Evolutionary conservation across 2,329 filamentous ascomycete genomes (phyloP).

Genomic region (Sporothrix schenckii): DNA sequence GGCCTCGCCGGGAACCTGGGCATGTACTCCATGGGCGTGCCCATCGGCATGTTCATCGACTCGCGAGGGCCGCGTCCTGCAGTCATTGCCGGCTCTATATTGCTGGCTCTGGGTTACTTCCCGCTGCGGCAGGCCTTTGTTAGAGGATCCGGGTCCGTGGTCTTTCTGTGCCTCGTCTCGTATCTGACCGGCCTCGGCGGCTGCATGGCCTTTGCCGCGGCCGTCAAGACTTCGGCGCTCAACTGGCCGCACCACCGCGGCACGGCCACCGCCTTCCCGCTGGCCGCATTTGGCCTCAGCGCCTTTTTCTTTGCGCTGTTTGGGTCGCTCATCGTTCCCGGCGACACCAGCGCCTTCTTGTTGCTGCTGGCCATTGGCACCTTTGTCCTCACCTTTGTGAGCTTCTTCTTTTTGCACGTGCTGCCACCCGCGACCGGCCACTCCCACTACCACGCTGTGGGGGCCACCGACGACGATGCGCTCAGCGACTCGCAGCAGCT

Average conservation of each 20-base stretch:
- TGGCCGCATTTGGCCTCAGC: conserved; percentile 91
- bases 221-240: conserved; percentile 82
- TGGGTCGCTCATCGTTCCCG: conserved; percentile 76
- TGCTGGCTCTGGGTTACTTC: conserved; percentile 80
- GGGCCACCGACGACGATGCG: conserved; percentile 42
- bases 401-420: conserved; percentile 84
- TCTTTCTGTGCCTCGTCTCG: conserved; percentile 75
- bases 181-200: conserved; percentile 86
- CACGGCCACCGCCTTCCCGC: conserved; percentile 89
- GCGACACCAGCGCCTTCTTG: conserved; percentile 79
- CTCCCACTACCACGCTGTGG: conserved; percentile 58
- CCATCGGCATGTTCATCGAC: conserved; percentile 86
- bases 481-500: conserved; percentile 47
- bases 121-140: conserved; percentile 80
- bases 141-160: conserved; percentile 61
- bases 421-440: conserved; percentile 56
- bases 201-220: conserved; percentile 85
- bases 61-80: conserved; percentile 76
- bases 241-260: conserved; percentile 92
- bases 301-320: conserved; percentile 93
- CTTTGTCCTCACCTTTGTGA: conserved; percentile 70
- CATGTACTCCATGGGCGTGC: conserved; percentile 91
- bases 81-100: conserved; percentile 71
- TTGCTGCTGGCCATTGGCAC: conserved; percentile 80
- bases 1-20: conserved; percentile 84